A percentile compares a stretch with the other conserved stretches of the same genome.
These are phyloP conservation scores for Saururus chinensis DNA, from an alignment of 164 flowering plant species.

Conservation along the genomic window DNA sequence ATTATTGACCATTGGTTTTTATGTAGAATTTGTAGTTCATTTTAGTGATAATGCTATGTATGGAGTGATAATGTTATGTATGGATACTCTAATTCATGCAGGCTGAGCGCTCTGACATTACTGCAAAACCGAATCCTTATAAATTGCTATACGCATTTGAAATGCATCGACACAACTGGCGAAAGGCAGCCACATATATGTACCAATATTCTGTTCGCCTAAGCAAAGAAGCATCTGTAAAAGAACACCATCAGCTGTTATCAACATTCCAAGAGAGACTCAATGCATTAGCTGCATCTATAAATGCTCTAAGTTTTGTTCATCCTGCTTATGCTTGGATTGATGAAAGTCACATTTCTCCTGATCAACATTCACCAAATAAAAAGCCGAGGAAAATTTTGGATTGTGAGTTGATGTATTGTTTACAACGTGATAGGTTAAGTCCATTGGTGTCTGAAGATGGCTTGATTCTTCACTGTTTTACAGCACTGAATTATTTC, in stretches of 20 bases:
- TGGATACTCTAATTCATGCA: constrained; percentile 14
- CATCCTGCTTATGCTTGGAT: constrained; percentile 85
- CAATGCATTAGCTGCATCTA: constrained; percentile 71
- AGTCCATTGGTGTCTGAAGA: too few species aligned
- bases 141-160: constrained; percentile 87
- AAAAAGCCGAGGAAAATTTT: constrained; percentile 49
- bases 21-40: neutral
- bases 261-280: constrained; percentile 61
- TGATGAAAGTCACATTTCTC: constrained; percentile 34
- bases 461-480: too few species aligned
- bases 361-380: constrained; percentile 40
- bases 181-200: constrained; percentile 75
- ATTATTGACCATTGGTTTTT: neutral
- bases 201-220: constrained; percentile 61
- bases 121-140: constrained; percentile 57
- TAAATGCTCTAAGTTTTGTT: constrained; percentile 85
- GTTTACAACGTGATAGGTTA: neutral
- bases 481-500: neutral
- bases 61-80: neutral
- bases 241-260: constrained; percentile 36
- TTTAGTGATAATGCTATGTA: neutral
- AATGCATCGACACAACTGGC: constrained; percentile 82
- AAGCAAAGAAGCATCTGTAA: constrained; percentile 39
- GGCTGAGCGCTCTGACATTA: constrained; percentile 84
- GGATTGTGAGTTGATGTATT: constrained; percentile 36